Conservation (phyloP, 306 rosid species). For the Fragaria ananassa region DNA sequence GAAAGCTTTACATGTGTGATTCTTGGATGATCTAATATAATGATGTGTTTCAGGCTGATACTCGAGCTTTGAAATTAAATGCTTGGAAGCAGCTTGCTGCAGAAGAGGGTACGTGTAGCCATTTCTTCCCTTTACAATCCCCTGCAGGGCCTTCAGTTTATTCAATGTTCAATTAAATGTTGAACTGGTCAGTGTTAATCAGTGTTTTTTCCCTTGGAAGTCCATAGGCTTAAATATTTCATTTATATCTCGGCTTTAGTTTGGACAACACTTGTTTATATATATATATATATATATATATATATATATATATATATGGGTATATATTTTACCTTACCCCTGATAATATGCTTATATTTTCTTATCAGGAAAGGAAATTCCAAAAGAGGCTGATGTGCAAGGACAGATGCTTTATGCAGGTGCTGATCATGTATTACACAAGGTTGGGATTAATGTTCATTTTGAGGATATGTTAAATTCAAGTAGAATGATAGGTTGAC, state of each 20-base stretch:
- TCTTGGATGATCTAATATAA: constrained; percentile 19
- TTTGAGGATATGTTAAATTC: neutral
- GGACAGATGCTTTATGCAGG: constrained; percentile 58
- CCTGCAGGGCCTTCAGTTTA: neutral
- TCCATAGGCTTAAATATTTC: neutral
- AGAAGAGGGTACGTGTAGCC: constrained; percentile 63
- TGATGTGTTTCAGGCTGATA: constrained; percentile 74
- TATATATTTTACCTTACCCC: neutral
- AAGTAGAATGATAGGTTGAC: neutral
- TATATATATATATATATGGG: neutral
- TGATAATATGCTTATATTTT: neutral
- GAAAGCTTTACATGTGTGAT: neutral
- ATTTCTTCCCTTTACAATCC: constrained; percentile 8
- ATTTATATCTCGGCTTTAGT: neutral
- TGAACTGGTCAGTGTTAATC: neutral
- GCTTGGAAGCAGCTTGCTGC: constrained; percentile 86
- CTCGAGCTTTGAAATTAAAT: constrained; percentile 65
- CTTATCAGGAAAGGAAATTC: constrained; percentile 66
- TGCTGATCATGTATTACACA: constrained; percentile 68
- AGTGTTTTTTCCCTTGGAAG: neutral
- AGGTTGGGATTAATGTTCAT: constrained; percentile 47
- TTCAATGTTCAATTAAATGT: neutral
- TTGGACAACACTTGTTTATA: neutral
- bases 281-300: neutral
- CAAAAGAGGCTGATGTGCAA: constrained; percentile 60